A percentile compares a stretch with the other conserved stretches of the same genome.
Conservation (phyloP, 805 yeast genomes). For the Candida gorgasii region DNA sequence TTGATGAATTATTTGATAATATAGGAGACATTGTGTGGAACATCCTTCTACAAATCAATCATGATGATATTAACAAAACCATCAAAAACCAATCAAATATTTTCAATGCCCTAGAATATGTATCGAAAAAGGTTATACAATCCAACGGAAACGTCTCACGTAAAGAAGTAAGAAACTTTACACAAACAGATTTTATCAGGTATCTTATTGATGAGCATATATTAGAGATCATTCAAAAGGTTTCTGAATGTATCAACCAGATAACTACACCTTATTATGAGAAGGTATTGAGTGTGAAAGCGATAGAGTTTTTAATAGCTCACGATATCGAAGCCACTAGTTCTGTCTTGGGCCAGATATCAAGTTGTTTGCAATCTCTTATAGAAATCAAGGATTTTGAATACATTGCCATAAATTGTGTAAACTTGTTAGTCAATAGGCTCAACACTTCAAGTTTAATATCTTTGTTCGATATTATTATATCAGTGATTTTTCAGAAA, state of each 20-base stretch:
- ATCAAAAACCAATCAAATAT: constrained; percentile 36
- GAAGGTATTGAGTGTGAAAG: constrained; percentile 69
- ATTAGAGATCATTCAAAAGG: constrained; percentile 73
- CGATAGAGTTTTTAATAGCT: constrained; percentile 66
- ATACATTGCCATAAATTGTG: constrained; percentile 61
- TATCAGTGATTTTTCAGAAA: constrained; percentile 71
- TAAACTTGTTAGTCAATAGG: constrained; percentile 61
- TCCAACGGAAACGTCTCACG: constrained; percentile 12
- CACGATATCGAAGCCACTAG: constrained; percentile 54
- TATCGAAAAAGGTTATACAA: constrained; percentile 30
- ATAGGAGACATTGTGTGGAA: constrained; percentile 43
- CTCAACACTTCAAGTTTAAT: constrained; percentile 58
- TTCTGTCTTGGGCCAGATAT: constrained; percentile 75
- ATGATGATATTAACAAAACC: constrained; percentile 28
- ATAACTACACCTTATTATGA: constrained; percentile 74
- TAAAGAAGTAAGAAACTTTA: constrained; percentile 16
- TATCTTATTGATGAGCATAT: constrained; percentile 54
- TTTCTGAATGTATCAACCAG: constrained; percentile 75
- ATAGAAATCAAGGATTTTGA: constrained; percentile 64
- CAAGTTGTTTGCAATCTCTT: constrained; percentile 81
- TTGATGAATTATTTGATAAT: constrained; percentile 31
- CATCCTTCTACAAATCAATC: constrained; percentile 32
- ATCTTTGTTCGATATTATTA: constrained; percentile 69
- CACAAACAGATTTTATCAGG: constrained; percentile 21
- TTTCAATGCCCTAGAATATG: constrained; percentile 43